These are phyloP conservation scores for Cryphonectria radicalis DNA, from an alignment of 2,329 filamentous ascomycete species.

Conservation along the genomic window DNA sequence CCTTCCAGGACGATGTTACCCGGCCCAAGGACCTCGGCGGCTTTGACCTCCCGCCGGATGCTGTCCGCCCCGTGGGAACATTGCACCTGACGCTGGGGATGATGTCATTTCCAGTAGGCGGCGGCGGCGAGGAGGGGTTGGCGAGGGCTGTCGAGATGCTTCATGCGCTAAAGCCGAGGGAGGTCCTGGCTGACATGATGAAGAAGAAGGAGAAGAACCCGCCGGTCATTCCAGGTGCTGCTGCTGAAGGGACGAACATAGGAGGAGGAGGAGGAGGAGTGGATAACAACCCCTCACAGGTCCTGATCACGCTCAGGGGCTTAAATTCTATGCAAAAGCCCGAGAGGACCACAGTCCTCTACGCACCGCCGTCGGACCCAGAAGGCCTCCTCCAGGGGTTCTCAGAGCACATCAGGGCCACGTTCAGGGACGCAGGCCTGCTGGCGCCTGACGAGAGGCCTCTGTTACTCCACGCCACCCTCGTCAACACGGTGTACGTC, in stretches of 20 bases:
- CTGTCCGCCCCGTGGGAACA: conserved; percentile 77
- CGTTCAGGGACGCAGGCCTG: conserved; percentile 60
- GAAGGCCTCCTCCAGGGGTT: conserved; percentile 58
- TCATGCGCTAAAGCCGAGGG: conserved; percentile 42
- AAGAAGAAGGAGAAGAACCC: conserved; percentile 7
- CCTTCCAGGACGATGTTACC: conserved; percentile 65
- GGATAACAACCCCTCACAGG: conserved; percentile 23
- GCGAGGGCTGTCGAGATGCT: conserved; percentile 48
- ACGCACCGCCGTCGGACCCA: conserved; percentile 62
- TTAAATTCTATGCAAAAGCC: conserved; percentile 64
- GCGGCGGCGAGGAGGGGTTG: conserved; percentile 40
- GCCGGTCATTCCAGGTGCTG: conserved; percentile 25
- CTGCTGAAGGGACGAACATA: conserved; percentile 11
- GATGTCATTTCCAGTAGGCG: conserved; percentile 68
- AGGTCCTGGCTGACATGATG: conserved; percentile 41
- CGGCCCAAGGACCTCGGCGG: conserved; percentile 39
- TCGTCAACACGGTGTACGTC: conserved; percentile 84
- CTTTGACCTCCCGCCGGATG: conserved; percentile 63
- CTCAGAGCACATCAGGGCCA: conserved; percentile 56
- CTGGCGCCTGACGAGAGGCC: conserved; percentile 63
- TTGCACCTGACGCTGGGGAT: conserved; percentile 87
- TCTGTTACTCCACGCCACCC: conserved; percentile 79
- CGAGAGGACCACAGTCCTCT: conserved; percentile 65
- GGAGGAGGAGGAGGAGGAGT: conserved; percentile 7
- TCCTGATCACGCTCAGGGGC: conserved; percentile 56